Evolutionary conservation across 495 filamentous ascomycete species (phyloP).

Genomic region (Parathielavia appendiculata): DNA sequence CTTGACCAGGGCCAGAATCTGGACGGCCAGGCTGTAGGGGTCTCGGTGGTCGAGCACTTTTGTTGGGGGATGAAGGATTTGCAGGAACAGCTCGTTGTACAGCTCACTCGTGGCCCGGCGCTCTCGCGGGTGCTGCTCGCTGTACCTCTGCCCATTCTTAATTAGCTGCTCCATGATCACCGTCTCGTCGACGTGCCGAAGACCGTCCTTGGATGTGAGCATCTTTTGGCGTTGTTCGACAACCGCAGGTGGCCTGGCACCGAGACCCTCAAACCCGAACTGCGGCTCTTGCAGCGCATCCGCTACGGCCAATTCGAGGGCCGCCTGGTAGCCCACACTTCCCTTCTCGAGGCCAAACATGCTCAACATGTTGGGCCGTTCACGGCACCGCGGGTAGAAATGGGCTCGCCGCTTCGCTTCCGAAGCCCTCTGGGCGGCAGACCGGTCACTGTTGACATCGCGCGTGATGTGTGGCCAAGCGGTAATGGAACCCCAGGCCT

Average conservation of each 20-base stretch:
- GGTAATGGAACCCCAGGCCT: slow-evolving; percentile 50
- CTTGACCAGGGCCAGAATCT: slow-evolving; percentile 53
- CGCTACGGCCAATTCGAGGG: slow-evolving; percentile 61
- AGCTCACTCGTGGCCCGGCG: slow-evolving; percentile 43
- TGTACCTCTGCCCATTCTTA: slow-evolving; percentile 45
- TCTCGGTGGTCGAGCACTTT: slow-evolving; percentile 52
- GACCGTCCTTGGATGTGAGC: slow-evolving; percentile 43
- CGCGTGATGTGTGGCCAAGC: slow-evolving; percentile 48
- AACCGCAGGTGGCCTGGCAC: slow-evolving; percentile 37
- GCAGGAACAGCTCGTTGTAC: slow-evolving; percentile 57
- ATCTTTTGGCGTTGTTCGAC: slow-evolving; percentile 48
- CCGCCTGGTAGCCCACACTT: slow-evolving; percentile 68
- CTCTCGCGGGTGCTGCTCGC: slow-evolving; percentile 34
- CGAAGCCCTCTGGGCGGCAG: slow-evolving; percentile 29
- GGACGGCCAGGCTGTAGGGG: slow-evolving; percentile 55
- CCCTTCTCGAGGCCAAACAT: slow-evolving; percentile 68
- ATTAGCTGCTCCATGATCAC: slow-evolving; percentile 49
- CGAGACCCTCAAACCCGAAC: slow-evolving; percentile 44
- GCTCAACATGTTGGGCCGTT: slow-evolving; percentile 70
- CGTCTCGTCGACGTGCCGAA: slow-evolving; percentile 49
- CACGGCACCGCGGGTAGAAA: slow-evolving; percentile 54
- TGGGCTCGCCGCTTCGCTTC: slow-evolving; percentile 46
- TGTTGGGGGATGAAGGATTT: slow-evolving; percentile 54
- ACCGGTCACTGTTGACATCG: slow-evolving; percentile 39
- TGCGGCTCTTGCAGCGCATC: slow-evolving; percentile 55